Conservation (phyloP, 192 early-diverging fungal genomes). For the Entrophospora sp. region DNA sequence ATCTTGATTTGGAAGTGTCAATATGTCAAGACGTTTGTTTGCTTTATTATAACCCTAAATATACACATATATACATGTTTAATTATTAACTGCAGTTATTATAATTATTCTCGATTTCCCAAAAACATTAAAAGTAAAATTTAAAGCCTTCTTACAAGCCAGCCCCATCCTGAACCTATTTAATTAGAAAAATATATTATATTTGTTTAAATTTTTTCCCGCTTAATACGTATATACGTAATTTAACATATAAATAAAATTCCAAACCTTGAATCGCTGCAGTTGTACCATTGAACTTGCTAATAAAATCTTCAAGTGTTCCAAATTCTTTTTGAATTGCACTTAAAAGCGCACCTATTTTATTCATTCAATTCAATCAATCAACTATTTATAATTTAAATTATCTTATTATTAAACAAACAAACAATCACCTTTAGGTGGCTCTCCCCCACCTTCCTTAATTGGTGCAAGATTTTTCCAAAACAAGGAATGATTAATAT, state of each 20-base stretch:
- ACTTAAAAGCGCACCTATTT: conserved; percentile 45
- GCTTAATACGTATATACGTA: no score
- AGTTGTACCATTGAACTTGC: conserved; percentile 67
- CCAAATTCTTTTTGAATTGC: conserved; percentile 82
- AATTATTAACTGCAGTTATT: not conserved
- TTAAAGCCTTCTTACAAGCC: conserved; percentile 76
- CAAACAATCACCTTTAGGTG: conserved; percentile 51
- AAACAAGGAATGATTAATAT: conserved; percentile 88
- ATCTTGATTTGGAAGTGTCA: conserved; percentile 87
- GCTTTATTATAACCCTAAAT: conserved; percentile 70
- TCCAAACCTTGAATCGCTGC: conserved; percentile 69
- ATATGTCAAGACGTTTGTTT: conserved; percentile 72
- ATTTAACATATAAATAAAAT: not conserved
- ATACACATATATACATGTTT: not conserved
- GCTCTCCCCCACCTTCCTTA: conserved; percentile 69
- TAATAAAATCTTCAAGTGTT: conserved; percentile 68
- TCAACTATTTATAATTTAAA: no score
- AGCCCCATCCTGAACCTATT: conserved; percentile 85
- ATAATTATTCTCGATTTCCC: no score
- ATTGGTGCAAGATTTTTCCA: conserved; percentile 89
- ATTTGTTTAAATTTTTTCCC: no score
- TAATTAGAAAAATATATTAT: conserved; percentile 12
- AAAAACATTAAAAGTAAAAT: no score
- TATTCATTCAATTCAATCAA: not conserved
- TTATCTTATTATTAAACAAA: no score